phyloP scores from a whole-genome alignment of 2,329 filamentous ascomycete genomes.

The Diaporthe sp. region DNA sequence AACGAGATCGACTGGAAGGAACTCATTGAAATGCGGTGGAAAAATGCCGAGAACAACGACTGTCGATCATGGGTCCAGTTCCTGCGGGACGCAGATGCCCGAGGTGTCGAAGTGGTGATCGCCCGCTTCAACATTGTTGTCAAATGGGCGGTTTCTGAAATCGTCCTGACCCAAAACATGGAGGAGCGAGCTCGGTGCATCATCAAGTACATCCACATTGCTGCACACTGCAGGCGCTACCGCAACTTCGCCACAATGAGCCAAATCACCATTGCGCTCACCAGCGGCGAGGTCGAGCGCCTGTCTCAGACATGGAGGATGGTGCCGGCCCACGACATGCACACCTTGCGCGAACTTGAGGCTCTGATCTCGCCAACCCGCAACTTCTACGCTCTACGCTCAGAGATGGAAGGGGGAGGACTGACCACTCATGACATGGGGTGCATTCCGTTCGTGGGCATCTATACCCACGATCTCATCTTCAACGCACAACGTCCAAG shows the following conservation, averaged over 20 bases:
- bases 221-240: conserved; percentile 79
- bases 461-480: conserved; percentile 86
- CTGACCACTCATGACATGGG: conserved; percentile 70
- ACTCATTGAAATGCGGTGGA: conserved; percentile 87
- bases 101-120: conserved; percentile 86
- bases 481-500: conserved; percentile 86
- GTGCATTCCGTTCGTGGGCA: conserved; percentile 87
- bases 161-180: conserved; percentile 79
- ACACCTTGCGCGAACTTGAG: conserved; percentile 78
- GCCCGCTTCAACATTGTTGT: conserved; percentile 91
- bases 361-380: conserved; percentile 80
- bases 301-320: conserved; percentile 79
- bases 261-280: conserved; percentile 83
- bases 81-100: conserved; percentile 78
- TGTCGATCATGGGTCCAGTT: conserved; percentile 87
- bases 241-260: conserved; percentile 89
- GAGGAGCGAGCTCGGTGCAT: conserved; percentile 83
- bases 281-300: conserved; percentile 79
- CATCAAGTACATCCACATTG: conserved; percentile 87
- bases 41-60: conserved; percentile 74
- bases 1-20: conserved; percentile 93
- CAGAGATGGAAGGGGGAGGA: conserved; percentile 82
- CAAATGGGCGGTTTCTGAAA: conserved; percentile 87
- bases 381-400: conserved; percentile 82
- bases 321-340: conserved; percentile 75